phyloP scores from a whole-genome alignment of 495 filamentous ascomycete genomes.

The Jackrogersella multiformis region DNA sequence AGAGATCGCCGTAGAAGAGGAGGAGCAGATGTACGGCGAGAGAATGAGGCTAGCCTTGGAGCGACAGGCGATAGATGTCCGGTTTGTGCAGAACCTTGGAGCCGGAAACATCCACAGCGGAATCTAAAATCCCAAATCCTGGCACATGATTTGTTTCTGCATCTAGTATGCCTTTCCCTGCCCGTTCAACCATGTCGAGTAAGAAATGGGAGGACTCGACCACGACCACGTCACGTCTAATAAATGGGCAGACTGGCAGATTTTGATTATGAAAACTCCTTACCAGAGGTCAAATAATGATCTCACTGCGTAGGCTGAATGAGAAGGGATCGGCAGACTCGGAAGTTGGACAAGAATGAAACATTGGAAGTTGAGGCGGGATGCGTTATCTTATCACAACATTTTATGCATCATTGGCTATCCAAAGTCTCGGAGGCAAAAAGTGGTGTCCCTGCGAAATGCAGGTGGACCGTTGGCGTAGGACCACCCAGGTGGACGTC shows the following conservation, averaged over 20 bases:
- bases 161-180: not conserved
- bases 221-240: conserved; percentile 33
- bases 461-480: conserved; percentile 11
- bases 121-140: conserved; percentile 22
- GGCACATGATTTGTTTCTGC: conserved; percentile 20
- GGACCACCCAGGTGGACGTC: conserved; percentile 4
- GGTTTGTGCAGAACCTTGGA: conserved; percentile 77
- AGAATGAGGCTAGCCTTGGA: conserved; percentile 80
- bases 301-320: conserved; percentile 28
- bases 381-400: conserved; percentile 39
- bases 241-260: conserved; percentile 11
- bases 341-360: conserved; percentile 23
- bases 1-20: conserved; percentile 55
- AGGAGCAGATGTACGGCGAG: conserved; percentile 66
- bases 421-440: conserved; percentile 21
- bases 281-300: conserved; percentile 27
- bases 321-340: conserved; percentile 36
- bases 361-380: conserved; percentile 34
- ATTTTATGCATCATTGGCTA: conserved; percentile 34
- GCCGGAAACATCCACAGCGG: conserved; percentile 38
- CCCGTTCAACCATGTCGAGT: not conserved
- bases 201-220: conserved; percentile 4
- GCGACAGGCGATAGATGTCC: conserved; percentile 82
- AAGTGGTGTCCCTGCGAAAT: conserved; percentile 18
- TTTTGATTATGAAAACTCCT: conserved; percentile 21